Conservation (phyloP, 352 stramenopile species). For the Phytophthora megakarya region DNA sequence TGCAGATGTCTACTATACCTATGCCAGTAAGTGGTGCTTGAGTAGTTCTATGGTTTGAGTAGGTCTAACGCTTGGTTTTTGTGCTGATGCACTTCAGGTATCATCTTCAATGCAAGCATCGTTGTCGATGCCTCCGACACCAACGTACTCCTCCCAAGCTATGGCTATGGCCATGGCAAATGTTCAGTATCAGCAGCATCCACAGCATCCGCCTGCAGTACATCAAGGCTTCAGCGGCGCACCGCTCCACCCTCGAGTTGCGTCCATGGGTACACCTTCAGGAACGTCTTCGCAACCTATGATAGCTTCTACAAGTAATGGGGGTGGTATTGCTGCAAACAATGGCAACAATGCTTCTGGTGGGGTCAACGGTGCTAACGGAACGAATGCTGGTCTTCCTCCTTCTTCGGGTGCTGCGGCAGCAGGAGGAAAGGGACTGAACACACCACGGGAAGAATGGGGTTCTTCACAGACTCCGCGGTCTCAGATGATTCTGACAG, state of each 20-base stretch:
- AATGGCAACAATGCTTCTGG: slow-evolving; percentile 21
- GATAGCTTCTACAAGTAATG: slow-evolving; percentile 18
- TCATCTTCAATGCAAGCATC: slow-evolving; percentile 35
- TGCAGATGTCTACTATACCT: slow-evolving; percentile 40
- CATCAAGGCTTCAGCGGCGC: slow-evolving; percentile 48
- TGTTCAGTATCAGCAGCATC: slow-evolving; percentile 36
- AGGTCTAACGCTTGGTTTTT: slow-evolving; percentile 6
- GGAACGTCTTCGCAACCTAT: slow-evolving; percentile 27
- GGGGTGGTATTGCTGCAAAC: slow-evolving; percentile 21
- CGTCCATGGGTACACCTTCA: slow-evolving; percentile 27
- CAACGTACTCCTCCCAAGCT: slow-evolving; percentile 39
- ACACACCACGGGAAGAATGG: slow-evolving; percentile 86
- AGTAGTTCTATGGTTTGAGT: slow-evolving; percentile 3
- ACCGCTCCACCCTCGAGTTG: slow-evolving; percentile 39
- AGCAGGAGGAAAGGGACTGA: slow-evolving; percentile 51
- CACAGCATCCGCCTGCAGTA: slow-evolving; percentile 21
- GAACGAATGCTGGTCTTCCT: slow-evolving; percentile 36
- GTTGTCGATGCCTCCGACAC: slow-evolving; percentile 36
- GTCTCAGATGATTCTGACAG: slow-evolving; percentile 82
- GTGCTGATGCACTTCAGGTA: slow-evolving; percentile 19
- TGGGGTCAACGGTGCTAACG: slow-evolving; percentile 12
- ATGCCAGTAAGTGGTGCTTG: slow-evolving; percentile 35
- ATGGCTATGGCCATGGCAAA: slow-evolving; percentile 45
- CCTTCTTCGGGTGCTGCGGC: slow-evolving; percentile 42
- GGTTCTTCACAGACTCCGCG: slow-evolving; percentile 84